A percentile compares a stretch with the other conserved stretches of the same genome.
Conservation (phyloP, 2,329 filamentous ascomycete species). For the Ophiostoma ulmi region DNA sequence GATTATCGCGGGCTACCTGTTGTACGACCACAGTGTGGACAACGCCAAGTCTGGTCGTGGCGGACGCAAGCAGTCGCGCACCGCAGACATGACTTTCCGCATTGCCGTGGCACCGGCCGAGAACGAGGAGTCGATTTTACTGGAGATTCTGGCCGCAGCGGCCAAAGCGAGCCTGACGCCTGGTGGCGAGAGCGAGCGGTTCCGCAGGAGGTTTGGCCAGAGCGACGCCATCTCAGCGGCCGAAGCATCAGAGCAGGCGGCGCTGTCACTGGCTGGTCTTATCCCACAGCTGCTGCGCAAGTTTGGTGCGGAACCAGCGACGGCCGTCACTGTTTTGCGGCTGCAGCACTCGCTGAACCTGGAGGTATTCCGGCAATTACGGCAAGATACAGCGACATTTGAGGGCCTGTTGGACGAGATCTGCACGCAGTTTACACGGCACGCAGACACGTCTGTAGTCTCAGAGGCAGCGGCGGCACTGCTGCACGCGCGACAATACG, state of each 20-base stretch:
- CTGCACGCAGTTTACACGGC: slow-evolving; percentile 88
- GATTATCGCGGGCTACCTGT: slow-evolving; percentile 77
- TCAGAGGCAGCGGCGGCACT: slow-evolving; percentile 78
- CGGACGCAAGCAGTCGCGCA: slow-evolving; percentile 30
- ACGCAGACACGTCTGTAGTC: slow-evolving; percentile 79
- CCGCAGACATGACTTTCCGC: slow-evolving; percentile 59
- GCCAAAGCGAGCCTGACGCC: slow-evolving; percentile 70
- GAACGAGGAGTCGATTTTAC: slow-evolving; percentile 74
- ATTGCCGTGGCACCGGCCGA: slow-evolving; percentile 66
- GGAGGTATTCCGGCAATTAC: slow-evolving; percentile 79
- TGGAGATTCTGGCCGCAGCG: slow-evolving; percentile 79
- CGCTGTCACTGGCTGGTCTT: slow-evolving; percentile 67
- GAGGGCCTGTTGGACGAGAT: slow-evolving; percentile 81
- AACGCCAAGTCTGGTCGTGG: slow-evolving; percentile 15
- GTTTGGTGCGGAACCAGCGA: slow-evolving; percentile 82
- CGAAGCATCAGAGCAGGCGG: slow-evolving; percentile 72
- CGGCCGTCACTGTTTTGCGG: slow-evolving; percentile 77
- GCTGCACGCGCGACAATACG: slow-evolving; percentile 76
- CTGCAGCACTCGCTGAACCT: slow-evolving; percentile 83
- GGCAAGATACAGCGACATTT: slow-evolving; percentile 78
- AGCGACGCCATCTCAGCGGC: slow-evolving; percentile 28
- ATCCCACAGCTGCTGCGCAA: slow-evolving; percentile 88
- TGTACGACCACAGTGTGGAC: slow-evolving; percentile 80
- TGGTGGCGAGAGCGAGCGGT: slow-evolving; percentile 56
- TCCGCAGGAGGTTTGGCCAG: slow-evolving; percentile 53